Percentiles rank a stretch among this genome's conserved stretches.
Evolutionary conservation across 768 basidiomycete genomes (phyloP).

Genomic region (Lenzites betulinus): DNA sequence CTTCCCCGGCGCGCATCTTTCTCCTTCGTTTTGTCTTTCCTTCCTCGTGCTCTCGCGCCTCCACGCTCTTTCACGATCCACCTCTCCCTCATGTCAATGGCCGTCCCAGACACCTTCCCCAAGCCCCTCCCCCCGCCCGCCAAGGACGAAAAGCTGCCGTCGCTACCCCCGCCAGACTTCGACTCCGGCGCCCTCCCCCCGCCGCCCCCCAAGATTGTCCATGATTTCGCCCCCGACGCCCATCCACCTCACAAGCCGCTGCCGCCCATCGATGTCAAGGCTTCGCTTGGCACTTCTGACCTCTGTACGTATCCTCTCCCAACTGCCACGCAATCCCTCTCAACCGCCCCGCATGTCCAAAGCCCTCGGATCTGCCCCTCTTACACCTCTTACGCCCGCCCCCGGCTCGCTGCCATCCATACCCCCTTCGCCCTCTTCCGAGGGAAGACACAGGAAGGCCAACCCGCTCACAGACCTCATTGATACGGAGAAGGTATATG

Average conservation of each 20-base stretch:
- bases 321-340: not conserved
- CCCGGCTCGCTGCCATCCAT: conserved; percentile 13
- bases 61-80: conserved; percentile 5
- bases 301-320: conserved; percentile 9
- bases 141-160: conserved; percentile 35
- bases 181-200: conserved; percentile 20
- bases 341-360: not conserved
- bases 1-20: not conserved
- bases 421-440: conserved; percentile 36
- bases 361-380: conserved; percentile 16
- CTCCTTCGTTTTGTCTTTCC: conserved; percentile 2
- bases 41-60: conserved; percentile 2
- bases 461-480: conserved; percentile 93
- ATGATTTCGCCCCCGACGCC: conserved; percentile 12
- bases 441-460: conserved; percentile 57
- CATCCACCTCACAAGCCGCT: conserved; percentile 14
- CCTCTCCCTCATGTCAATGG: conserved; percentile 12
- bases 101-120: conserved; percentile 19
- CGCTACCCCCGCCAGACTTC: conserved; percentile 27
- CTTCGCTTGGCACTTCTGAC: conserved; percentile 14
- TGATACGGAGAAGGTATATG: conserved; percentile 90
- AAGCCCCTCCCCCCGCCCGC: conserved; percentile 35
- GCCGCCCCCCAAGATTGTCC: conserved; percentile 29
- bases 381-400: conserved; percentile 17
- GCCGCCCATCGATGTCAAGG: conserved; percentile 21